Conservation (phyloP, 2,329 filamentous ascomycete species). For the Epichloe sylvatica region DNA sequence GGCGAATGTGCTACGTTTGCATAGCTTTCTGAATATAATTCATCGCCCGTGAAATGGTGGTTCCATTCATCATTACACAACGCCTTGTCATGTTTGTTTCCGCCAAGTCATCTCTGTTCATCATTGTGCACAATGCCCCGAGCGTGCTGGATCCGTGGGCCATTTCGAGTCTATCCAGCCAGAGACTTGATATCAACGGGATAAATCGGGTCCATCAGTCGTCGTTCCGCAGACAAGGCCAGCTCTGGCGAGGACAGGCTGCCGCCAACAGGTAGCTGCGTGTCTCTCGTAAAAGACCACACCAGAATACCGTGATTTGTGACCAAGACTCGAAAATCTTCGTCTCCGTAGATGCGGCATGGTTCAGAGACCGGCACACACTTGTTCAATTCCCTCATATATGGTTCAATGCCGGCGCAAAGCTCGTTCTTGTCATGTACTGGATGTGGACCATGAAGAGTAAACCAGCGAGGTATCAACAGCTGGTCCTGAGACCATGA, state of each 20-base stretch:
- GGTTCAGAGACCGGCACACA: neutral
- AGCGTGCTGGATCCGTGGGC: neutral
- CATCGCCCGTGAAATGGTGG: no score
- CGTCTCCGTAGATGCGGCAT: conserved; percentile 1
- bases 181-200: neutral
- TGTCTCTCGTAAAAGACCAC: neutral
- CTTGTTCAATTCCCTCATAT: neutral
- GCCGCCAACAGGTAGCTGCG: neutral
- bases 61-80: neutral
- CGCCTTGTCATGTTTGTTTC: neutral
- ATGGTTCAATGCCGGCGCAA: neutral
- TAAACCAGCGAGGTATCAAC: neutral
- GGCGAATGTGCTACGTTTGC: neutral
- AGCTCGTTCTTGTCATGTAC: neutral
- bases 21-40: neutral
- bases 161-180: neutral
- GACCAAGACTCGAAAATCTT: conserved; percentile 2
- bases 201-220: neutral
- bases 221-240: neutral
- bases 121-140: neutral
- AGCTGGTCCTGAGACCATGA: neutral
- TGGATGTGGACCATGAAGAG: neutral
- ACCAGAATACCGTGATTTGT: neutral
- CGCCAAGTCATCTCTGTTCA: no score
- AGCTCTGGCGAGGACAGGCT: neutral